These are phyloP conservation scores for Xanthoparmelia taractica DNA, from an alignment of 495 filamentous ascomycete species.

Conservation along the genomic window DNA sequence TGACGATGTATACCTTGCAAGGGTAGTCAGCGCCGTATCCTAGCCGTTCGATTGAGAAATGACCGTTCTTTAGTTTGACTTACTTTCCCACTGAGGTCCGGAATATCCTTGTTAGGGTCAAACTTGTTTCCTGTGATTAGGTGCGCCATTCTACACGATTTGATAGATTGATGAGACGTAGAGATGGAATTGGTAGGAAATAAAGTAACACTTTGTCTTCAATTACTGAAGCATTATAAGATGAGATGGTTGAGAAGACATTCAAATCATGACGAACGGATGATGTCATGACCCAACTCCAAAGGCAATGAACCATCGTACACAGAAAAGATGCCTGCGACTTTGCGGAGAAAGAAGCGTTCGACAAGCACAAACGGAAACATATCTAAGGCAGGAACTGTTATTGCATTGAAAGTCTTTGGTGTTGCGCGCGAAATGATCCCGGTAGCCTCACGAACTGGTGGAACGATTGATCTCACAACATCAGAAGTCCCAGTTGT, in stretches of 20 bases:
- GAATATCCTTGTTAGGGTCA: slow-evolving; percentile 39
- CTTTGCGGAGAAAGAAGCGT: neutral
- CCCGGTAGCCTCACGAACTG: neutral
- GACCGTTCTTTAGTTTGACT: neutral
- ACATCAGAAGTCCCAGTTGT: neutral
- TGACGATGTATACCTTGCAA: slow-evolving; percentile 21
- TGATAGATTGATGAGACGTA: neutral
- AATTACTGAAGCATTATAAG: neutral
- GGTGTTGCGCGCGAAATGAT: neutral
- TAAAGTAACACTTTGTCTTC: neutral
- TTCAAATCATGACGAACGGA: neutral
- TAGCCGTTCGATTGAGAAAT: neutral
- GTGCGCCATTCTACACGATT: slow-evolving; percentile 19
- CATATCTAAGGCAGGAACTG: too few species aligned
- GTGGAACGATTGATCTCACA: neutral
- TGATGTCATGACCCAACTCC: neutral
- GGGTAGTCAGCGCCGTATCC: neutral
- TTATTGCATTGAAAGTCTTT: neutral
- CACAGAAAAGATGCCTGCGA: neutral
- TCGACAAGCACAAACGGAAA: neutral
- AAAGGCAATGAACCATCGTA: neutral
- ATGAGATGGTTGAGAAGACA: neutral
- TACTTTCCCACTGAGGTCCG: slow-evolving; percentile 37
- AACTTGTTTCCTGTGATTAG: slow-evolving; percentile 34
- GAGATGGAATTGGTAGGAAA: neutral